A percentile compares a stretch with the other conserved stretches of the same genome.
phyloP scores from a whole-genome alignment of 2,329 filamentous ascomycete species.

The Aspergillus sergii region DNA sequence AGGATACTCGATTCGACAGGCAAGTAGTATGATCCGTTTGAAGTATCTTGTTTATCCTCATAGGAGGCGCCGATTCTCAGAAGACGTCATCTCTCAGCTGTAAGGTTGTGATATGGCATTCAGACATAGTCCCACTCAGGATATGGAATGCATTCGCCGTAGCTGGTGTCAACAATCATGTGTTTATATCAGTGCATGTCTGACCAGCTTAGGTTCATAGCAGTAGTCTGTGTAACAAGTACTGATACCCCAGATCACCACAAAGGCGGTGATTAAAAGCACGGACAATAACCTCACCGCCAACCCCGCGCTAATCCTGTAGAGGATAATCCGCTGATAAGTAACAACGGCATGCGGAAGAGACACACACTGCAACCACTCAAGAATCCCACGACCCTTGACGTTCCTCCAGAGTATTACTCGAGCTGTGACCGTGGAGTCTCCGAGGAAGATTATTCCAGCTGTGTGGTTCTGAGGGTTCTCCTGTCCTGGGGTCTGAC shows the following conservation, averaged over 20 bases:
- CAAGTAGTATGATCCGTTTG: too few relatives aligned
- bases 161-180: too few relatives aligned
- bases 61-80: not conserved
- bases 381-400: not conserved
- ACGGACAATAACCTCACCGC: constrained; percentile 22
- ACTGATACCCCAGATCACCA: not conserved
- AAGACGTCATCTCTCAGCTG: too few relatives aligned
- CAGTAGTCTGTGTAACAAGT: too few relatives aligned
- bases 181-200: not conserved
- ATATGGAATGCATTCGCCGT: too few relatives aligned
- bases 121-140: not conserved
- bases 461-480: constrained; percentile 28
- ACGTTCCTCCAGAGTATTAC: not conserved
- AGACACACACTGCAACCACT: constrained; percentile 24
- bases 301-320: constrained; percentile 32
- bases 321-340: constrained; percentile 28
- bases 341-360: constrained; percentile 18
- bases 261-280: constrained; percentile 22
- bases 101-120: not conserved
- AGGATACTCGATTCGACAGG: too few relatives aligned
- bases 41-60: not conserved
- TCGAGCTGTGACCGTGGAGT: constrained; percentile 12
- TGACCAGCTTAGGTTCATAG: not conserved
- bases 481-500: constrained; percentile 22
- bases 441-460: constrained; percentile 18